Evolutionary conservation across 164 flowering plant genomes (phyloP), one percentile per base, ranked within the genome.

Genomic region (Warburgia ugandensis): DNA sequence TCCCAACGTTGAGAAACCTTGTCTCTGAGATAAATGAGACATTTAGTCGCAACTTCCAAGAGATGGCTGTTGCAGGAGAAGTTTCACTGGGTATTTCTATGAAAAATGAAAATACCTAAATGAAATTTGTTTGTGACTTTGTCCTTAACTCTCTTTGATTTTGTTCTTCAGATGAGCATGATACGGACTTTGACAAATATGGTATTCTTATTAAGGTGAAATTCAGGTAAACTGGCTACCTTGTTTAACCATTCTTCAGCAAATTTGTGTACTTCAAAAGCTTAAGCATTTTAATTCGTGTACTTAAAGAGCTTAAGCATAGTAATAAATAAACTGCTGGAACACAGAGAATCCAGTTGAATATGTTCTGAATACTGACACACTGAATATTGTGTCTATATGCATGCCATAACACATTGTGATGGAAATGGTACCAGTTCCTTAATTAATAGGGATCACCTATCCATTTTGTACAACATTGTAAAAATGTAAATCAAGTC

Each of bases 11-110:
- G 61, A 77, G 89, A 70, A 77, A 49, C 42, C 94, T 92, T 64
- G 95, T 92, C 46, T 42, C 70, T 31, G 83, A 70, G 68, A 92
- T 92, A 50, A 84, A 86, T 70, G 86, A 76, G 55, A 92, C 91
- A 43, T 92, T 92, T 31, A 73, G 99, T 56, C 75, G 68, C 14
- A 92, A 88, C 68, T 92, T 92, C 56, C 79, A 74, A 62, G 92
- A 92, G 60, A 92, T 92, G 99, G 99, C 99, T 45, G 88, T 92
- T 69, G 97, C 99, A 5, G 99, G 99, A 66, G 99, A 92, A 78
- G 97, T 92, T 58, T 76, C 71, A 40, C 64, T 92, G 56, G 96
- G 96, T 81, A 77, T 58, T 29, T 37, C 17, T 19, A 22, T 11
- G 11, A 23, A 16, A 40, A 7, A 30, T 14, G 13, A 16, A 6